These are phyloP conservation scores for Clitopilus passeckerianus DNA, from an alignment of 768 basidiomycete species.

Conservation along the genomic window DNA sequence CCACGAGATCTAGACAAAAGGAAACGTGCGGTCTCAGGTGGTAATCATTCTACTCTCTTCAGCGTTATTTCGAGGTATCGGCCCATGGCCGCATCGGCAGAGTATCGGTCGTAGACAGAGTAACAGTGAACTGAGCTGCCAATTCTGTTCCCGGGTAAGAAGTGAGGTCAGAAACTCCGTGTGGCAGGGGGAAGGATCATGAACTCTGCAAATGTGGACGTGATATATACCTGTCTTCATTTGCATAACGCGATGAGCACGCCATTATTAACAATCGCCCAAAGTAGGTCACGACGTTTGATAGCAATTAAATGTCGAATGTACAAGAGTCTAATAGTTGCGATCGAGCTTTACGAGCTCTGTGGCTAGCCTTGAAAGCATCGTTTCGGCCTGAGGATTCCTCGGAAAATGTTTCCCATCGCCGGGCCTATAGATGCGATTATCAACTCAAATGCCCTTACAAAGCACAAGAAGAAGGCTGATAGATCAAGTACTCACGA, in stretches of 20 bases:
- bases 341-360: slow-evolving; percentile 57
- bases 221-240: neutral
- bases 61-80: neutral
- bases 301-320: neutral
- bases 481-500: slow-evolving; percentile 39
- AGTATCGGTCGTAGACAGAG: neutral
- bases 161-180: neutral
- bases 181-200: neutral
- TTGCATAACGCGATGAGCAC: slow-evolving; percentile 14
- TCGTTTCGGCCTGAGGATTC: slow-evolving; percentile 62
- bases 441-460: neutral
- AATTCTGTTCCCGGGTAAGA: neutral
- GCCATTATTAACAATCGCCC: slow-evolving; percentile 2
- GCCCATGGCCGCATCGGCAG: neutral
- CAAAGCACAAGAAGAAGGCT: neutral
- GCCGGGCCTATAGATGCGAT: slow-evolving; percentile 38
- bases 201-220: neutral
- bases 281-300: neutral
- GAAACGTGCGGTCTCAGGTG: neutral
- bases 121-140: neutral
- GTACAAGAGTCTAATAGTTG: slow-evolving; percentile 15
- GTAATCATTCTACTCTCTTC: neutral
- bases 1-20: neutral
- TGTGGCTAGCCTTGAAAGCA: slow-evolving; percentile 59
- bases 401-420: slow-evolving; percentile 66